These are phyloP conservation scores for Conticribra weissflogii DNA, from an alignment of 108 stramenopile species.

Conservation along the genomic window DNA sequence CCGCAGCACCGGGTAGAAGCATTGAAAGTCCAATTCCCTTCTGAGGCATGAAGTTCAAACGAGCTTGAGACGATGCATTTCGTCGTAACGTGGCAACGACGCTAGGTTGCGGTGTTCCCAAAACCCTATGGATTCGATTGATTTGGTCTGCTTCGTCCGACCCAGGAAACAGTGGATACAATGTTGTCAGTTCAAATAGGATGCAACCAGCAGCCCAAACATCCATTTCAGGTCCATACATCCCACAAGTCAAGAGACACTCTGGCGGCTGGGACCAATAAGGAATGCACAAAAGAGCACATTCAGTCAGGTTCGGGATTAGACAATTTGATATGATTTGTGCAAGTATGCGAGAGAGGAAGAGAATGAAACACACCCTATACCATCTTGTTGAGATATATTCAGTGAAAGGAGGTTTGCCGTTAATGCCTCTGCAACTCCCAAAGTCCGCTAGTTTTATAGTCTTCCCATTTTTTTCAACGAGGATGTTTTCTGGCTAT, in stretches of 20 bases:
- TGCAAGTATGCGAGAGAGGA: too few relatives aligned
- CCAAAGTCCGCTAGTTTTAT: constrained; percentile 92
- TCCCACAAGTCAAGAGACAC: constrained; percentile 81
- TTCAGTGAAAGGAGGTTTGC: constrained; percentile 84
- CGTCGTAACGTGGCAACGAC: constrained; percentile 59
- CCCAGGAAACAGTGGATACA: constrained; percentile 87
- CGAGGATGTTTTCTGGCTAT: constrained; percentile 88
- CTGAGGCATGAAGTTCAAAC: constrained; percentile 67
- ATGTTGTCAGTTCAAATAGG: constrained; percentile 77
- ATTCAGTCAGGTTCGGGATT: too few relatives aligned
- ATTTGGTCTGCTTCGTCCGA: constrained; percentile 84
- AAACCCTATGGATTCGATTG: constrained; percentile 70
- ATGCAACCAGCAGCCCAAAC: constrained; percentile 89
- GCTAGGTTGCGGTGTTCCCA: constrained; percentile 61
- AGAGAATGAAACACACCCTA: too few relatives aligned
- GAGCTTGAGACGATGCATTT: constrained; percentile 68
- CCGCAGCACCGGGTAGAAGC: constrained; percentile 67
- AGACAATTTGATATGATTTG: too few relatives aligned
- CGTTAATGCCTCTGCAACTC: constrained; percentile 79
- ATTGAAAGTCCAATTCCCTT: constrained; percentile 74
- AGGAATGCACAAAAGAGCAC: too few relatives aligned
- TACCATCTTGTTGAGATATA: constrained; percentile 92
- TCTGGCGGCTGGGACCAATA: constrained; percentile 86
- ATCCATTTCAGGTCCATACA: constrained; percentile 87
- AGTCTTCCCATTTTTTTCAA: constrained; percentile 52